Evolutionary conservation across 441 rosid species (phyloP), one percentile per base, ranked within the genome.

Genomic region (Theobroma grandiflorum): DNA sequence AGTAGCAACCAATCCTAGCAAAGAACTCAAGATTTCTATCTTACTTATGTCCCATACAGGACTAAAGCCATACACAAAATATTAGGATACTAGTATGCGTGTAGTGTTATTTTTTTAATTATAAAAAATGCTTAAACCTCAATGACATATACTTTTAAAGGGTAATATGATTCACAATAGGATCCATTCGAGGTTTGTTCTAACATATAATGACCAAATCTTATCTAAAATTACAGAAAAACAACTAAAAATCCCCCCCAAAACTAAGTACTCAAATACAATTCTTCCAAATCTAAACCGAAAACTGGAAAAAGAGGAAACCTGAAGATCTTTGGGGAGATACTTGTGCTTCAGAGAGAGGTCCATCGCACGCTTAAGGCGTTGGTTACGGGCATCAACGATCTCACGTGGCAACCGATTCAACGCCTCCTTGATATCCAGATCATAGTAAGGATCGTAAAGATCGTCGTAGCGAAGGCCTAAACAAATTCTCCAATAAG

Each of bases 291-390:
- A 31, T 45, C 40, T 61, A 14, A 8, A 45, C 31, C 2, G 42
- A 43, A 45, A 65, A 43, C 37, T 1, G 6, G 33, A 8, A 18
- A 16, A 73, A 8, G 45, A n/a, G 11, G 37, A 33, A 43, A 95
- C 98, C 98, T 92, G 97, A 73, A 94, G 90, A 75, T 93, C 84
- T 68, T 88, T 84, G 26, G 97, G 85, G 55, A 96, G 98, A 85
- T 94, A 94, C 85, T 93, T 88, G 78, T 96, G 99, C 87, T 96
- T 96, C 98, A 94, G 89, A 74, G 99, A 96, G 79, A 96, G 97
- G 82, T 96, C 98, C 92, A 94, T 93, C 65, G 98, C 97, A 68
- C 97, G 98, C 87, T 93, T 93, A 76, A 96, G 90, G 57, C 97
- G 98, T 94, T 96, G 99, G 85, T 86, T 73, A 43, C 99, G 95